Conservation (phyloP, 1,139 yeast genomes). For the Hansenula lynferdii region DNA sequence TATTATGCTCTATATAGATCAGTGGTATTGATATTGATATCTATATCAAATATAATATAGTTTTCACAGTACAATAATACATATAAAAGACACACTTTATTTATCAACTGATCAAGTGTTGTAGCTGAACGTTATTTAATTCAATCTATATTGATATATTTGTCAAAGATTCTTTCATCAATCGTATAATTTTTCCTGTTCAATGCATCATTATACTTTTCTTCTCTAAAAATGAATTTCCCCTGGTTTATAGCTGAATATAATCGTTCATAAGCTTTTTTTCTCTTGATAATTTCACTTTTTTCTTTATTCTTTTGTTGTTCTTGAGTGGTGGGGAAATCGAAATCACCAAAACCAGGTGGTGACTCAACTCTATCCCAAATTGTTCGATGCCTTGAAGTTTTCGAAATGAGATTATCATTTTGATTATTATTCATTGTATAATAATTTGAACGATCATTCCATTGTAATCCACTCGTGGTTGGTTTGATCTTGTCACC, state of each 20-base stretch:
- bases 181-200: slow-evolving; percentile 17
- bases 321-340: slow-evolving; percentile 61
- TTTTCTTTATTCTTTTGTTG: slow-evolving; percentile 27
- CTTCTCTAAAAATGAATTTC: slow-evolving; percentile 28
- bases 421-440: background rate
- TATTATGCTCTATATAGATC: too few species aligned
- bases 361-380: slow-evolving; percentile 52
- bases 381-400: slow-evolving; percentile 21
- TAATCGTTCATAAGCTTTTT: slow-evolving; percentile 35
- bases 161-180: slow-evolving; percentile 15
- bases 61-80: too few species aligned
- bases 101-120: too few species aligned
- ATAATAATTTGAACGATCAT: slow-evolving; percentile 9
- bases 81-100: too few species aligned
- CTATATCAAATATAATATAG: background rate
- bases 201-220: slow-evolving; percentile 25
- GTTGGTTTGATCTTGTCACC: slow-evolving; percentile 18
- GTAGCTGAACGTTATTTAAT: background rate
- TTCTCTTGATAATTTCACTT: slow-evolving; percentile 26
- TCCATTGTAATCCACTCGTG: slow-evolving; percentile 21
- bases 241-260: slow-evolving; percentile 23
- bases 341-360: slow-evolving; percentile 60
- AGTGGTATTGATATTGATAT: background rate
- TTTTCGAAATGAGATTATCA: slow-evolving; percentile 14
- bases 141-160: background rate